A percentile compares a stretch with the other conserved stretches of the same genome.
These are phyloP conservation scores for Inonotus obliquus DNA, from an alignment of 1,284 basidiomycete genomes.

Conservation along the genomic window DNA sequence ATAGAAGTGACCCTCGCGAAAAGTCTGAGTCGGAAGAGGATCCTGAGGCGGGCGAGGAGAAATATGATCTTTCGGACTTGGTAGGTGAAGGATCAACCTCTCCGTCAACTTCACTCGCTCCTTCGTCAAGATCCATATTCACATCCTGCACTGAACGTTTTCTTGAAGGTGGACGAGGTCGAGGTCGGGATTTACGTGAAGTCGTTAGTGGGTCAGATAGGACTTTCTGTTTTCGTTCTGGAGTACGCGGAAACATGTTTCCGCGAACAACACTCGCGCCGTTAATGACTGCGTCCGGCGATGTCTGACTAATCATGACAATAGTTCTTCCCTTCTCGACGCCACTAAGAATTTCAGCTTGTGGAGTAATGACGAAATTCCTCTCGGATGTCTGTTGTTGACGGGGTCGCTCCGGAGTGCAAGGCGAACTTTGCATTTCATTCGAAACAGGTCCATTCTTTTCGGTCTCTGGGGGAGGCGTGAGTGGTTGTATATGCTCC, in stretches of 20 bases:
- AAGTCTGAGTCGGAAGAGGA: slow-evolving; percentile 25
- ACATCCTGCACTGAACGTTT: slow-evolving; percentile 20
- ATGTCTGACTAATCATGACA: slow-evolving; percentile 2
- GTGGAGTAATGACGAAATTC: slow-evolving; percentile 18
- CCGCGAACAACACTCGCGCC: not conserved
- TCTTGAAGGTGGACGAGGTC: slow-evolving; percentile 32
- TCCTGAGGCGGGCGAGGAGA: slow-evolving; percentile 40
- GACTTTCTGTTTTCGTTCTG: slow-evolving; percentile 25
- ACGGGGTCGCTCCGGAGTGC: slow-evolving; percentile 9
- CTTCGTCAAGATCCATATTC: not conserved
- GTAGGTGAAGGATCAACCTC: slow-evolving; percentile 26
- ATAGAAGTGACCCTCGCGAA: slow-evolving; percentile 21
- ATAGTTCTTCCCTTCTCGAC: not conserved
- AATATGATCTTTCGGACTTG: slow-evolving; percentile 32
- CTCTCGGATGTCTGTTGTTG: slow-evolving; percentile 23
- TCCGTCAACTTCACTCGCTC: not conserved
- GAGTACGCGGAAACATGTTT: slow-evolving; percentile 24
- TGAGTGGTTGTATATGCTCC: slow-evolving; percentile 7
- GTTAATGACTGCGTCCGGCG: slow-evolving; percentile 10
- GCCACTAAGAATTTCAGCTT: not conserved
- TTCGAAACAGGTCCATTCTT: slow-evolving; percentile 6
- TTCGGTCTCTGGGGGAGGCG: slow-evolving; percentile 18
- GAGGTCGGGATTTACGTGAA: slow-evolving; percentile 30
- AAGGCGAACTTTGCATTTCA: slow-evolving; percentile 1
- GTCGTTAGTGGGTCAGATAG: slow-evolving; percentile 32